Percentiles rank a stretch among this genome's conserved stretches.
phyloP scores from a whole-genome alignment of 228 moss, liverwort and hornwort species.

The Sphagnum fallax region DNA sequence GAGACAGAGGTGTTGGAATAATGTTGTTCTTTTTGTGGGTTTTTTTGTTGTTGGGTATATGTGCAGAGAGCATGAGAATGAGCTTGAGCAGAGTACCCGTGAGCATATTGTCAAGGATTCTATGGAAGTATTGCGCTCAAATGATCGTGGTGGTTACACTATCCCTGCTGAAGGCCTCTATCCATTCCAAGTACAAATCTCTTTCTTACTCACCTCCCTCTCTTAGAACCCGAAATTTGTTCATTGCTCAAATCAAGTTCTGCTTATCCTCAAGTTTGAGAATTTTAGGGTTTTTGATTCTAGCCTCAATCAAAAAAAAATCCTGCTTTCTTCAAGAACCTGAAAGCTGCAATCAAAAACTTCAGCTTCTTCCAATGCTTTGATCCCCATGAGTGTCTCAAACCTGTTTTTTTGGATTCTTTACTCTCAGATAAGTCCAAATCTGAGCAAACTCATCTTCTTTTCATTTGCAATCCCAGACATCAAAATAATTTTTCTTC shows the following conservation, averaged over 20 bases:
- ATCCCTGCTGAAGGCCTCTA: conserved; percentile 35
- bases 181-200: conserved; percentile 29
- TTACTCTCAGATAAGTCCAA: too few relatives aligned
- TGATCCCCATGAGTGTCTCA: not conserved
- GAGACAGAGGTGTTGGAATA: too few relatives aligned
- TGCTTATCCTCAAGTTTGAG: too few relatives aligned
- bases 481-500: too few relatives aligned
- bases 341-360: not conserved
- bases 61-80: conserved; percentile 11
- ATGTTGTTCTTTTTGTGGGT: not conserved
- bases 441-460: too few relatives aligned
- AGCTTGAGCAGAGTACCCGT: conserved; percentile 20
- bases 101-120: conserved; percentile 23
- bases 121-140: conserved; percentile 18
- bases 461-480: too few relatives aligned
- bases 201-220: not conserved
- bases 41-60: not conserved
- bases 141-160: conserved; percentile 35
- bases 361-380: not conserved
- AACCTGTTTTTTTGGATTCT: too few relatives aligned
- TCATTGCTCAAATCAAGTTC: not conserved
- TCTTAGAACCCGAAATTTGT: not conserved
- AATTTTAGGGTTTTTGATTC: too few relatives aligned
- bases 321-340: not conserved
- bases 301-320: too few relatives aligned